Evolutionary conservation across 176 grass and related monocot genomes (phyloP).

Genomic region (Alloteropsis semialata): DNA sequence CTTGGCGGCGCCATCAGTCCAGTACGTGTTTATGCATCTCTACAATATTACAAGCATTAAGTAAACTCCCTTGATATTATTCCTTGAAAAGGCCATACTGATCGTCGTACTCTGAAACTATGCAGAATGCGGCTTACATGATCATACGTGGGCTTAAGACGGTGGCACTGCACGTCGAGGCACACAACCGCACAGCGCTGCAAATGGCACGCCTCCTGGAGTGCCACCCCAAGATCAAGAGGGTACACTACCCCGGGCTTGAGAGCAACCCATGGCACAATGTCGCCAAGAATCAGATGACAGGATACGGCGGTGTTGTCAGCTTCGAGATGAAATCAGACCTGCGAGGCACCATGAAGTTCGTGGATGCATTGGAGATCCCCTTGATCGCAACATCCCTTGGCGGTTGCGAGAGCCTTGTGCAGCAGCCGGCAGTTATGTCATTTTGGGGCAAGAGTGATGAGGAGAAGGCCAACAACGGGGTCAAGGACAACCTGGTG

Average conservation of each 20-base stretch:
- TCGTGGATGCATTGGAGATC: conserved; percentile 51
- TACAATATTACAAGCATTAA: no score
- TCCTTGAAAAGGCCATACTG: not conserved
- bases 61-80: no score
- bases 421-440: conserved; percentile 69
- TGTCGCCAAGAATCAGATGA: conserved; percentile 43
- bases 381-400: conserved; percentile 54
- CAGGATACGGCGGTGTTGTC: conserved; percentile 39
- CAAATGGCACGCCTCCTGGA: conserved; percentile 53
- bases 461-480: conserved; percentile 38
- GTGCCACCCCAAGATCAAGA: conserved; percentile 43
- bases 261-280: conserved; percentile 51
- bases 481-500: conserved; percentile 52
- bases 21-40: conserved; percentile 38
- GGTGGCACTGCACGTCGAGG: conserved; percentile 45
- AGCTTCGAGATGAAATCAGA: conserved; percentile 53
- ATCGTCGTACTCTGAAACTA: not conserved
- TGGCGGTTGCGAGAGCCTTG: conserved; percentile 57
- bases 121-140: conserved; percentile 57
- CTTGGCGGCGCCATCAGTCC: conserved; percentile 80
- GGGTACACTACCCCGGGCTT: conserved; percentile 58
- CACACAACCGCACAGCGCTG: conserved; percentile 44
- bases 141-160: conserved; percentile 65
- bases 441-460: conserved; percentile 36
- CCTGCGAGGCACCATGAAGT: conserved; percentile 34